Evolutionary conservation across 2,329 filamentous ascomycete genomes (phyloP), one percentile per base, ranked within the genome.

Genomic region (Emydomyces testavorans): DNA sequence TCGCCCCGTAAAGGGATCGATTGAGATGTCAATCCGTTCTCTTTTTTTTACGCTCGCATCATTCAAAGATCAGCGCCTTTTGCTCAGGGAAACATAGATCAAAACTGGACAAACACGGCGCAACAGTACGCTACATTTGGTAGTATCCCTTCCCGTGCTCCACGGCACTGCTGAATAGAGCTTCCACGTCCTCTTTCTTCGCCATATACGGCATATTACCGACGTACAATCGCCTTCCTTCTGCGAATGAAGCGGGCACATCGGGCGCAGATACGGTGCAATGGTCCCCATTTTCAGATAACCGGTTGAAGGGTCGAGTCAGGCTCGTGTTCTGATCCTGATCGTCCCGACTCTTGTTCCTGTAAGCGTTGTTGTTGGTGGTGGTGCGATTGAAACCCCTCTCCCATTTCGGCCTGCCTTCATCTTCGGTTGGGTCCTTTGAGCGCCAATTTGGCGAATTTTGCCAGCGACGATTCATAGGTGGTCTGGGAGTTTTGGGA

Each of bases 1-100:
- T 37, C 81, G 72, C 34, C 74, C 77, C 24, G 76, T 82, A 61
- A 82, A 77, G 1, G 79, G 75, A 57, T 86, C 81, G 46, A 82
- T 72, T 0, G 79, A 80, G 56, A 86, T 81, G 60, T 82, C 78
- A 53, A 85, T 76, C 39, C 76, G 75, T 54, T 75, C 71, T 53
- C 70, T 72, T 55, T 54, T 55, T 58, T 49, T 38, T 54, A 46
- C 46, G 48, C 38, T 49, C 31, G 39, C 35, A 40, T 13, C 28
- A 20, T 15, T 41, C 18, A 42, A 20, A 35, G 3, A 50, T 32
- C 37, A 42, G 37, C 32, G 38, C 11, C 35, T 29, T 35, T 45
- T 6, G 32, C 31, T 13, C 23, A 16, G 46, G 16, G 11, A 23
- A 26, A 29, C 7, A 40, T 4, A 6, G 15, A 26, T 4, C 10